Percentiles rank a stretch among this genome's conserved stretches.
Conservation (phyloP, 768 basidiomycete species). For the Cantharellus anzutake region DNA sequence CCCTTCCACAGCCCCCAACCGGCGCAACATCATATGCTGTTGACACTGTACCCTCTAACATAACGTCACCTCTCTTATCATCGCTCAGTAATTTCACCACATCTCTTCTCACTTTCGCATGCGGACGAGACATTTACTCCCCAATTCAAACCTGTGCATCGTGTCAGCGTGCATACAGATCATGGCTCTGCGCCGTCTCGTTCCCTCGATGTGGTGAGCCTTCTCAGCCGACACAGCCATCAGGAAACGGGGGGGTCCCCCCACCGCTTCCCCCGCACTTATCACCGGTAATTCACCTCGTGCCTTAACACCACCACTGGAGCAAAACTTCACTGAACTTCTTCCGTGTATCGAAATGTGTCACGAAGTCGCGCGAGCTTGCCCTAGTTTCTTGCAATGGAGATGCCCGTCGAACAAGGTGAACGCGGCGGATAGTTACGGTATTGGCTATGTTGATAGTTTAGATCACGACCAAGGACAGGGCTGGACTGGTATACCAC, state of each 20-base stretch:
- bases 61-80: conserved; percentile 34
- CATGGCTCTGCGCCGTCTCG: conserved; percentile 57
- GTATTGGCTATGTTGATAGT: conserved; percentile 52
- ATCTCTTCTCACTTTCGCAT: conserved; percentile 51
- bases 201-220: conserved; percentile 58
- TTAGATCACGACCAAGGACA: conserved; percentile 26
- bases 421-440: conserved; percentile 52
- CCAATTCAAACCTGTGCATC: conserved; percentile 58
- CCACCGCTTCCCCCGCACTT: not conserved
- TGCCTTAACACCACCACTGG: conserved; percentile 10
- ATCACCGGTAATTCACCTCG: not conserved
- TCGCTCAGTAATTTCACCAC: conserved; percentile 58
- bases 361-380: conserved; percentile 50
- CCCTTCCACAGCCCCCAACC: conserved; percentile 33
- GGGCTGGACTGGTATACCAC: conserved; percentile 34
- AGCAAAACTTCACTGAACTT: conserved; percentile 31
- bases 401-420: conserved; percentile 41
- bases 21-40: conserved; percentile 28
- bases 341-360: conserved; percentile 71
- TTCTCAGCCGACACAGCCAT: not conserved
- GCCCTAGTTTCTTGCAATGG: conserved; percentile 55
- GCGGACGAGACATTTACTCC: conserved; percentile 65
- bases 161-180: conserved; percentile 52
- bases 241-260: not conserved
- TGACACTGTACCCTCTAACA: conserved; percentile 27